Evolutionary conservation across 192 early-diverging fungal species (phyloP).

Genomic region (Coemansia sp.): DNA sequence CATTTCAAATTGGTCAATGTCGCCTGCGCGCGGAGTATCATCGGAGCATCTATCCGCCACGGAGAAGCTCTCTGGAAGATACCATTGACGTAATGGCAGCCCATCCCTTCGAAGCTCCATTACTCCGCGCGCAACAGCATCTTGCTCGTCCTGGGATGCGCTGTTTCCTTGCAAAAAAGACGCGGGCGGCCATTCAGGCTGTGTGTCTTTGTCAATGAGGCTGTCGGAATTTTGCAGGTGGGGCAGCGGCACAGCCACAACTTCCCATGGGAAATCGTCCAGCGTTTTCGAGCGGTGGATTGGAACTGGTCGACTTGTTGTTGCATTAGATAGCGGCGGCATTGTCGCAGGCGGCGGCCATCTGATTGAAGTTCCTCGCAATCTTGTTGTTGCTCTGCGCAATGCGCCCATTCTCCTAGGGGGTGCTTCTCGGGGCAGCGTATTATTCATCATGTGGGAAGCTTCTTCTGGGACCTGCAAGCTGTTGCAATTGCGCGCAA

Average conservation of each 20-base stretch:
- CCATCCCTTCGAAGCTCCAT: constrained; percentile 45
- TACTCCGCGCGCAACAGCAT: constrained; percentile 18
- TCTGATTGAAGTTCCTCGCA: not conserved
- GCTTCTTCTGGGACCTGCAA: not conserved
- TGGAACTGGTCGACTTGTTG: constrained; percentile 3
- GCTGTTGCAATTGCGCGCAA: not conserved
- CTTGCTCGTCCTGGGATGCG: constrained; percentile 6
- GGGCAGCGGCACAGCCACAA: constrained; percentile 29
- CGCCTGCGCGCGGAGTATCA: not conserved
- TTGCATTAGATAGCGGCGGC: not conserved
- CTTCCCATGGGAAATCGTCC: constrained; percentile 35
- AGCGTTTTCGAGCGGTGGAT: constrained; percentile 26
- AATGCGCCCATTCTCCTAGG: not conserved
- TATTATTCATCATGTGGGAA: not conserved
- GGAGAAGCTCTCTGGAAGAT: constrained; percentile 20
- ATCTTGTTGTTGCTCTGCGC: not conserved
- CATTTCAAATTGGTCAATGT: not conserved
- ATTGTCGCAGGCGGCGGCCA: not conserved
- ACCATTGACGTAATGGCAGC: constrained; percentile 40
- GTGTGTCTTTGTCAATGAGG: not conserved
- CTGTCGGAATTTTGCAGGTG: not conserved
- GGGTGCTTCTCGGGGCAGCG: not conserved
- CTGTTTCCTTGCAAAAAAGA: not conserved
- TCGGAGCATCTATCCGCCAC: constrained; percentile 3
- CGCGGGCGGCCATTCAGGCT: not conserved